These are phyloP conservation scores for Arthroderma uncinatum DNA, from an alignment of 2,329 filamentous ascomycete genomes.

Conservation along the genomic window DNA sequence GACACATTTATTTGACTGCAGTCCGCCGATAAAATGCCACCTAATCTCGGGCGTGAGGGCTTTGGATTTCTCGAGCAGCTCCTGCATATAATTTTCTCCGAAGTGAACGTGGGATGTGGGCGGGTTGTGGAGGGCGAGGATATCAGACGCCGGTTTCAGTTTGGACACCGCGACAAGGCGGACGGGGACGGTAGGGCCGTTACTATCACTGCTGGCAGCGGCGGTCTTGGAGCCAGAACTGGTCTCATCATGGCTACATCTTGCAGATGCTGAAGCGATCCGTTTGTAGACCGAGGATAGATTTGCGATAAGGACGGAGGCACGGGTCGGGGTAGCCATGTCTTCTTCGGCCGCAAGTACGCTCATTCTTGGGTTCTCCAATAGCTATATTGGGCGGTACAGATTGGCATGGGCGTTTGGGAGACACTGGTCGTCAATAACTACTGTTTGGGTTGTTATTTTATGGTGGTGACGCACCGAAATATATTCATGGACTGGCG, in stretches of 20 bases:
- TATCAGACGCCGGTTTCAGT: slow-evolving; percentile 83
- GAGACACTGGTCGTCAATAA: neutral
- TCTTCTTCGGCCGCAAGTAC: neutral
- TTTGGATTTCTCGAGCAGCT: slow-evolving; percentile 73
- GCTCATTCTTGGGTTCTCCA: neutral
- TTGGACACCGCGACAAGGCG: slow-evolving; percentile 93
- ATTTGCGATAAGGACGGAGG: slow-evolving; percentile 51
- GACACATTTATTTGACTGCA: slow-evolving; percentile 92
- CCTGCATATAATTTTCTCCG: slow-evolving; percentile 92
- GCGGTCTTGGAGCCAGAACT: slow-evolving; percentile 9
- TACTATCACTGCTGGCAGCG: slow-evolving; percentile 6
- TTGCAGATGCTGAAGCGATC: slow-evolving; percentile 42
- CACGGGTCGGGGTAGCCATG: slow-evolving; percentile 35
- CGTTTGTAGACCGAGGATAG: slow-evolving; percentile 50
- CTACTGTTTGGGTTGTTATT: too few relatives aligned
- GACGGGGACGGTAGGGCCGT: slow-evolving; percentile 14
- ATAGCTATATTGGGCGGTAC: neutral
- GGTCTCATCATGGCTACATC: slow-evolving; percentile 18
- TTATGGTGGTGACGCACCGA: too few relatives aligned
- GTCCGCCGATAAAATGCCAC: slow-evolving; percentile 94
- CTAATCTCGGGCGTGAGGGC: slow-evolving; percentile 61
- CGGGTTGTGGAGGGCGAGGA: slow-evolving; percentile 65
- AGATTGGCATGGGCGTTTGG: neutral
- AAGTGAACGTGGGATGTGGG: slow-evolving; percentile 61
- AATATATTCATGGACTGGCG: too few relatives aligned